Evolutionary conservation across 257 asterid species (phyloP), one percentile per base, ranked within the genome.

Genomic region (Coffea eugenioides): DNA sequence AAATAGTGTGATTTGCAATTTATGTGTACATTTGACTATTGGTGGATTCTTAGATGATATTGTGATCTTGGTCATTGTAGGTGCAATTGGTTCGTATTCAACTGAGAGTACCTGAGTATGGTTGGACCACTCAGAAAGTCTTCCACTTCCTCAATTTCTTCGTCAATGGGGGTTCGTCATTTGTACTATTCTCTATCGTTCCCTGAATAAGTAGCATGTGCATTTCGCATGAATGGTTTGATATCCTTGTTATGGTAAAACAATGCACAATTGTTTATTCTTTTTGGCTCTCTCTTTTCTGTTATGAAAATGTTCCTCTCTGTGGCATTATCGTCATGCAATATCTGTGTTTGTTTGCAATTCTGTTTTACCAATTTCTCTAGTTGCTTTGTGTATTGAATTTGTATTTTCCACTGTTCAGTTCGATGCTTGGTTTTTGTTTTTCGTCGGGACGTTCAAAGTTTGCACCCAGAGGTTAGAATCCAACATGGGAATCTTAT

Each of bases 101-200:
- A 81, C 73, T 90, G 86, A 93, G 98, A 89, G 97, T 94, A 74
- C 97, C 98, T 0, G 97, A 94, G 83, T 94, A 92, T 80, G 99
- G 99, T 70, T 95, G 99, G 99, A 95, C 99, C 68, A 95, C 99
- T 14, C 99, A 95, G 83, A 95, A 95, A 91, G 99, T 95, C 78
- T 95, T 95, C 86, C 99, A 93, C 84, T 94, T 94, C 78, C 99
- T 95, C 73, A 95, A 95, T 90, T 92, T 95, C 91, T 71, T 95
- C 83, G 99, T 95, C 82, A 93, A 93, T 84, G 94, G 91, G 76
- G 98, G 99, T 95, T 73, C 77, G 92, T 86, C 45, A 57, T 20
- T 56, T 16, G 39, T 59, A 34, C 36, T 39, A 39, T 39, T 23
- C 64, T 11, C 20, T 5, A 21, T 8, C 2, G 6, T 11, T 62